Percentiles rank a stretch among this genome's conserved stretches.
phyloP scores from a whole-genome alignment of 108 stramenopile species.

The Nitzschia sp. region DNA sequence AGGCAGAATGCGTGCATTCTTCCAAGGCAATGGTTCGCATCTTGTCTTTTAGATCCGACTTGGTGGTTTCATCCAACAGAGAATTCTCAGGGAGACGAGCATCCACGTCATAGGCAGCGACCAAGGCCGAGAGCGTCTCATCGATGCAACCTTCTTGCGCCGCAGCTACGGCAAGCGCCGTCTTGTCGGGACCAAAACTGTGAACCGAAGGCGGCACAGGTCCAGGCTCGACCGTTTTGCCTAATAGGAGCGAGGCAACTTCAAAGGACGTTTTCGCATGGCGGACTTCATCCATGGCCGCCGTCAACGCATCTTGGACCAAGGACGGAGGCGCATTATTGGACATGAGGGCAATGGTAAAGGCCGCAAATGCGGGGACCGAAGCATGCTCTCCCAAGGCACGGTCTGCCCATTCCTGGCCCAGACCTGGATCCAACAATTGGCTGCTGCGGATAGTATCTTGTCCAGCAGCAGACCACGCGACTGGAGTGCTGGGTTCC shows the following conservation, averaged over 20 bases:
- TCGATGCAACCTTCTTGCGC: slow-evolving; percentile 62
- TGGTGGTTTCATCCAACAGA: slow-evolving; percentile 4
- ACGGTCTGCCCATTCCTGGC: slow-evolving; percentile 51
- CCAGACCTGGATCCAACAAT: slow-evolving; percentile 16
- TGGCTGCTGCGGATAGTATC: too few species aligned
- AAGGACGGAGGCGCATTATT: slow-evolving; percentile 54
- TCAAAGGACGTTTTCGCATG: slow-evolving; percentile 60
- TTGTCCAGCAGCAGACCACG: slow-evolving; percentile 17
- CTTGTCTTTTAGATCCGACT: slow-evolving; percentile 28
- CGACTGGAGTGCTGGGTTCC: slow-evolving; percentile 1
- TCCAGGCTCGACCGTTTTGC: slow-evolving; percentile 44
- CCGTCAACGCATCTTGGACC: slow-evolving; percentile 51
- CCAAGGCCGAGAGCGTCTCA: slow-evolving; percentile 60
- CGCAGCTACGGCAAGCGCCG: slow-evolving; percentile 47
- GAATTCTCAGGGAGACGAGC: slow-evolving; percentile 12
- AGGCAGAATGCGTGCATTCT: slow-evolving; percentile 52
- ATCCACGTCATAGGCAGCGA: slow-evolving; percentile 45
- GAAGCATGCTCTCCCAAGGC: slow-evolving; percentile 63
- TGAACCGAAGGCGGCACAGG: slow-evolving; percentile 46
- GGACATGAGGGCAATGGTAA: slow-evolving; percentile 66
- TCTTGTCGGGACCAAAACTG: slow-evolving; percentile 49
- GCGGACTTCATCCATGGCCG: slow-evolving; percentile 59
- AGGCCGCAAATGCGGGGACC: slow-evolving; percentile 62
- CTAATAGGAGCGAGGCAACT: slow-evolving; percentile 48
- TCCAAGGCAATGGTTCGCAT: slow-evolving; percentile 51